Evolutionary conservation across 2,329 filamentous ascomycete species (phyloP).

Genomic region (Didymella sp.): DNA sequence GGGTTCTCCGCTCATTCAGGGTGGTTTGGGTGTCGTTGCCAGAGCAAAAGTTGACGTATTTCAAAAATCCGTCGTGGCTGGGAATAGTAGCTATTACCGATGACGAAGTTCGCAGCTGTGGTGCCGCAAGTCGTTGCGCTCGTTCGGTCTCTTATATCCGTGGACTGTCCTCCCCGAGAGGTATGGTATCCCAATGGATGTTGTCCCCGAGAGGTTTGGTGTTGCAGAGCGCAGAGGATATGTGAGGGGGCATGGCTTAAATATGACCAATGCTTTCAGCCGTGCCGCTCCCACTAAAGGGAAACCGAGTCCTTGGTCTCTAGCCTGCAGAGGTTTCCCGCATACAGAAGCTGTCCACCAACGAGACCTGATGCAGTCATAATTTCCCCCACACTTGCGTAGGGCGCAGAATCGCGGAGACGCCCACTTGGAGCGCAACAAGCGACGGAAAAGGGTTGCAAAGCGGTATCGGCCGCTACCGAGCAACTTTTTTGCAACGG

Average conservation of each 20-base stretch:
- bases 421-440: neutral
- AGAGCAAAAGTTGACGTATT: conserved; percentile 3
- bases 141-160: conserved; percentile 3
- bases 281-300: conserved; percentile 15
- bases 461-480: conserved; percentile 34
- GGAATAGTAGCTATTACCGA: conserved; percentile 1
- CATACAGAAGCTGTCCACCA: conserved; percentile 1
- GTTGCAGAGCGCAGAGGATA: conserved; percentile 4
- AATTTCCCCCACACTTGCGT: neutral
- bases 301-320: neutral
- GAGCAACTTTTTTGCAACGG: conserved; percentile 14
- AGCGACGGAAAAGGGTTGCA: conserved; percentile 21
- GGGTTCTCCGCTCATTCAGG: conserved; percentile 41
- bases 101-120: neutral
- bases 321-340: conserved; percentile 7
- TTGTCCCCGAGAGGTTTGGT: conserved; percentile 23
- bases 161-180: conserved; percentile 16
- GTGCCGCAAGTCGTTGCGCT: conserved; percentile 6
- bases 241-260: conserved; percentile 22
- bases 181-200: conserved; percentile 11
- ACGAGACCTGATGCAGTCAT: conserved; percentile 1
- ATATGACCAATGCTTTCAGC: conserved; percentile 23
- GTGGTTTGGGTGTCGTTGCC: conserved; percentile 2
- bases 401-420: conserved; percentile 9
- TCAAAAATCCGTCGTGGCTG: neutral